Conservation (phyloP, 2,329 filamentous ascomycete genomes). For the Aspergillus viridinutans region DNA sequence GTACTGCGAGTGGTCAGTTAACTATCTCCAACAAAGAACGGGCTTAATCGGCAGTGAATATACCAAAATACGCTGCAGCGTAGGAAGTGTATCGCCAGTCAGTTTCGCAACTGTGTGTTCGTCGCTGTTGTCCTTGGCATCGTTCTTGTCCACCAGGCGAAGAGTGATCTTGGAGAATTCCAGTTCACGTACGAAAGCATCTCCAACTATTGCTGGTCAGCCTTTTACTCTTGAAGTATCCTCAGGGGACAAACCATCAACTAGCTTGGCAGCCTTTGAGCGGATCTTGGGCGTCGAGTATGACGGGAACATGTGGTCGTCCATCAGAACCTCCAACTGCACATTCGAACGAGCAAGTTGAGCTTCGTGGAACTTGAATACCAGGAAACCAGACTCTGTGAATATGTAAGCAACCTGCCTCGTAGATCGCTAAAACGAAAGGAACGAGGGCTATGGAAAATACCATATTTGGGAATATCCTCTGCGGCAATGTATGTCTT, state of each 20-base stretch:
- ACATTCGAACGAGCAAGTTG: conserved; percentile 73
- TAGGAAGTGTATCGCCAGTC: conserved; percentile 78
- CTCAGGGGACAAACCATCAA: conserved; percentile 61
- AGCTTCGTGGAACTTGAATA: conserved; percentile 90
- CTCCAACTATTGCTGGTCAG: conserved; percentile 57
- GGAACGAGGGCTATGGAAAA: conserved; percentile 17
- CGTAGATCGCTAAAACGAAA: background rate
- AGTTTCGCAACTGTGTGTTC: conserved; percentile 77
- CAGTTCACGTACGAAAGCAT: conserved; percentile 94
- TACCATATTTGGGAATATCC: conserved; percentile 74
- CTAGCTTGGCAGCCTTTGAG: conserved; percentile 66
- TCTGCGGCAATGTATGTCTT: conserved; percentile 76
- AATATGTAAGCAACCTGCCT: background rate
- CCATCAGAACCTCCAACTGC: conserved; percentile 83
- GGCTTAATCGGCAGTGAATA: conserved; percentile 30
- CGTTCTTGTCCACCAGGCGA: conserved; percentile 74
- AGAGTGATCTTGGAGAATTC: conserved; percentile 92
- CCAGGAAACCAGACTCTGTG: conserved; percentile 79
- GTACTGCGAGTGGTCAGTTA: conserved; percentile 55
- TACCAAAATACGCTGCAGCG: conserved; percentile 81
- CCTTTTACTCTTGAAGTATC: background rate
- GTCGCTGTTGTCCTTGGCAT: conserved; percentile 63
- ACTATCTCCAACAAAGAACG: background rate
- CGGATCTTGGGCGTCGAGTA: conserved; percentile 77
- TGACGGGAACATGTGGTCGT: conserved; percentile 89